A percentile compares a stretch with the other conserved stretches of the same genome.
These are phyloP conservation scores for Clitocybe nebularis DNA, from an alignment of 1,284 basidiomycete genomes.

Conservation along the genomic window DNA sequence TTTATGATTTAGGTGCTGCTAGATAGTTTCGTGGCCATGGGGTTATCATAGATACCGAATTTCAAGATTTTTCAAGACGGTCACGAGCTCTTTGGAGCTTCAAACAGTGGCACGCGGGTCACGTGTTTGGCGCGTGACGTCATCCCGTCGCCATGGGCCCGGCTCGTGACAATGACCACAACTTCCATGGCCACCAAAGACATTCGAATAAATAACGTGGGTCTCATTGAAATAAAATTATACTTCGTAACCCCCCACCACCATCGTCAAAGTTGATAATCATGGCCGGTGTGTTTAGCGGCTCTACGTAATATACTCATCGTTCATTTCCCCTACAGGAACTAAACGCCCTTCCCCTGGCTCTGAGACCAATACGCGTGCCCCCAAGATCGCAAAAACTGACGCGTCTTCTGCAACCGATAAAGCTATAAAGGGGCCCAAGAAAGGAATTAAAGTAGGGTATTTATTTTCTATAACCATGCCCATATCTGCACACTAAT, in stretches of 20 bases:
- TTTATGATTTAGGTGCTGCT: no score
- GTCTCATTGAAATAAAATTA: slow-evolving; percentile 3
- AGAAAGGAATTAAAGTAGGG: slow-evolving; percentile 15
- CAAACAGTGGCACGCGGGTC: not conserved
- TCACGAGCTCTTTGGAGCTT: not conserved
- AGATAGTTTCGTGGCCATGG: no score
- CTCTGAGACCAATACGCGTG: slow-evolving; percentile 17
- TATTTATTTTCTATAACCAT: slow-evolving; percentile 5
- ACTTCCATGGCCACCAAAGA: slow-evolving; percentile 1
- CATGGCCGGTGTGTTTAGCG: slow-evolving; percentile 13
- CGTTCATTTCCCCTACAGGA: slow-evolving; percentile 14
- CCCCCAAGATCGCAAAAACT: slow-evolving; percentile 23
- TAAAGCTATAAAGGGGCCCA: slow-evolving; percentile 16
- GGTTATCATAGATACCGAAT: no score
- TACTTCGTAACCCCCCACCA: not conserved
- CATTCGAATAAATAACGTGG: slow-evolving; percentile 11
- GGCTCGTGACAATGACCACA: not conserved
- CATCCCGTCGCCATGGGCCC: slow-evolving; percentile 11
- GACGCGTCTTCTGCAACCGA: slow-evolving; percentile 12
- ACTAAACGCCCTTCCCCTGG: slow-evolving; percentile 25
- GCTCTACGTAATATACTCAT: not conserved
- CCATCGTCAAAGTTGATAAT: not conserved
- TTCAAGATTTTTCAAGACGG: no score
- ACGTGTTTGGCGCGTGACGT: slow-evolving; percentile 18
- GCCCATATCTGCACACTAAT: slow-evolving; percentile 7